Evolutionary conservation across 257 asterid genomes (phyloP), one percentile per base, ranked within the genome.

Genomic region (Penstemon eatonii): DNA sequence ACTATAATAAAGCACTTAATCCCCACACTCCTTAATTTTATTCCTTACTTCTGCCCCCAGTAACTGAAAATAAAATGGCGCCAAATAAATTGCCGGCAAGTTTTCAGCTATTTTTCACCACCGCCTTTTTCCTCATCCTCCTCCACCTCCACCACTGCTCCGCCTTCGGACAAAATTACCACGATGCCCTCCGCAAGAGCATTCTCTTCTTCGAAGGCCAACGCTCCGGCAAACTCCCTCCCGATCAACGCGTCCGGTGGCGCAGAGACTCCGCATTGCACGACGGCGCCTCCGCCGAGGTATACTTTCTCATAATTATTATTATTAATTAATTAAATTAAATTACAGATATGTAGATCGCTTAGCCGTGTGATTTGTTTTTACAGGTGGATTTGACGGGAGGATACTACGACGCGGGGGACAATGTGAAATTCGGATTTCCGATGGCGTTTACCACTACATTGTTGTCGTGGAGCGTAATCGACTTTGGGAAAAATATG

Each of bases 391-490:
- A 91, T 56, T 79, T 89, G 81, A 81, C 74, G 0, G 97, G 97
- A 60, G 97, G 97, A 0, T 91, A 91, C 84, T 91, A 91, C 38
- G 94, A 91, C 49, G 96, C 97, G n/a, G 95, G 97, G 3, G 96
- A 91, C 84, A 89, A 91, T 75, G 68, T 89, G 9, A 91, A 91
- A 62, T 91, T 89, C 67, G 95, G 95, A 0, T 91, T 91, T 44
- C 96, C 96, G 2, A 91, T 89, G 97, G 96, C 96, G 0, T 91
- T 89, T 77, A 82, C 96, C 0, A 63, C 85, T 1, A 89, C 97
- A 71, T 67, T 91, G 82, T 66, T 91, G 72, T 71, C 96, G 4
- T 91, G 98, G 96, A 84, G 96, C 86, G 69, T 91, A 8, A 81
- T 91, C 51, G 96, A 91, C 69, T 89, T 87, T 67, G 95, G 92